Conservation (phyloP, 139 green algal species). For the Gonium pectorale region DNA sequence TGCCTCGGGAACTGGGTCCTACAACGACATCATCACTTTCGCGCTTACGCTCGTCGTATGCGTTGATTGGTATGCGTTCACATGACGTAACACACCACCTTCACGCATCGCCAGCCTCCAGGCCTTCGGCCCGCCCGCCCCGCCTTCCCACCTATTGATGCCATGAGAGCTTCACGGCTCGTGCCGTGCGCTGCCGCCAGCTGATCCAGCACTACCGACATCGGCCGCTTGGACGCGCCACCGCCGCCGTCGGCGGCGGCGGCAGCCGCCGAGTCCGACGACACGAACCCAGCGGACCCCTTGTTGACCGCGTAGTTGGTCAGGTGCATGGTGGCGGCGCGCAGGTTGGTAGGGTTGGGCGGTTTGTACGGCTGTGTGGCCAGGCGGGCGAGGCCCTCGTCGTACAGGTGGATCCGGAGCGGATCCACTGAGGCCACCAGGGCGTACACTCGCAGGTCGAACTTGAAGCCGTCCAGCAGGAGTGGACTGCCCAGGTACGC, state of each 20-base stretch:
- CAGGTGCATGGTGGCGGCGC: constrained; percentile 60
- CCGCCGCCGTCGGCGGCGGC: no score
- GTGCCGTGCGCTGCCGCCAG: constrained; percentile 18
- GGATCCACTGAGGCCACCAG: constrained; percentile 73
- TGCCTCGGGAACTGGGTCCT: no score
- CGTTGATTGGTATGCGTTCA: no score
- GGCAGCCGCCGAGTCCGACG: constrained; percentile 2
- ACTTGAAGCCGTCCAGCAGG: constrained; percentile 77
- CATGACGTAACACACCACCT: no score
- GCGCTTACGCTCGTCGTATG: no score
- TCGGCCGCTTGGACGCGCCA: constrained; percentile 19
- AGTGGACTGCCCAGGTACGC: constrained; percentile 69
- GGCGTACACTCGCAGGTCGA: constrained; percentile 78
- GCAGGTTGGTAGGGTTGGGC: constrained; percentile 69
- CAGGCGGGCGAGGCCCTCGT: constrained; percentile 78
- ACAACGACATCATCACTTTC: no score
- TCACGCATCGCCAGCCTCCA: no score
- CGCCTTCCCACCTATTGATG: constrained; percentile 37
- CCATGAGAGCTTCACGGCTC: constrained; percentile 13
- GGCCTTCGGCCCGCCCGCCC: no score
- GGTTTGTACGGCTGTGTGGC: constrained; percentile 76
- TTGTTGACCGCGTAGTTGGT: constrained; percentile 70
- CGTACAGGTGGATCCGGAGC: constrained; percentile 74
- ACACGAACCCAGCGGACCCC: constrained; percentile 12
- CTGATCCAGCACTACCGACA: constrained; percentile 17